Percentiles rank a stretch among this genome's conserved stretches.
These are phyloP conservation scores for Colletotrichum sp. DNA, from an alignment of 2,329 filamentous ascomycete genomes.

Conservation along the genomic window DNA sequence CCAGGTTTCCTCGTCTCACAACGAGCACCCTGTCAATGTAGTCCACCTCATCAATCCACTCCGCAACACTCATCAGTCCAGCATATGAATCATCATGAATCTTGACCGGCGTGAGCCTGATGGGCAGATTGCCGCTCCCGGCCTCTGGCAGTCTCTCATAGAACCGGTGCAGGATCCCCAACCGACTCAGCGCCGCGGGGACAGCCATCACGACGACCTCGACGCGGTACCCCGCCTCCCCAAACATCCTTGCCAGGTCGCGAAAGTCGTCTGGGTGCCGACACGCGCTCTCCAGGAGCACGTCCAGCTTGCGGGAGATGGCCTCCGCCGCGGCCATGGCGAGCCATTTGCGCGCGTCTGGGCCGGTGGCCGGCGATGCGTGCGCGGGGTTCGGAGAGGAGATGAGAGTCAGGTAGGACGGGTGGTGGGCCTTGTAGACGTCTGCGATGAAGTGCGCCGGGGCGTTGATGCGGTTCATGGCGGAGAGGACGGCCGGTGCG, in stretches of 20 bases:
- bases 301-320: constrained; percentile 33
- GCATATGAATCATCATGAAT: constrained; percentile 52
- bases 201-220: constrained; percentile 48
- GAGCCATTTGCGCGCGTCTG: constrained; percentile 50
- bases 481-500: constrained; percentile 39
- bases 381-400: constrained; percentile 31
- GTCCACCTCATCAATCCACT: constrained; percentile 36
- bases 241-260: constrained; percentile 38
- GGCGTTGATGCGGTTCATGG: constrained; percentile 27
- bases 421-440: constrained; percentile 54
- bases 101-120: constrained; percentile 44
- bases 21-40: constrained; percentile 41
- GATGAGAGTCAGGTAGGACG: constrained; percentile 39
- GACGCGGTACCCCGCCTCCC: constrained; percentile 37
- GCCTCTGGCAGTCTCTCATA: constrained; percentile 39
- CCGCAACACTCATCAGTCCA: constrained; percentile 40
- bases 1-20: constrained; percentile 40
- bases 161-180: constrained; percentile 47
- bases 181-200: constrained; percentile 42
- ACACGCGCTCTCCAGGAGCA: constrained; percentile 50
- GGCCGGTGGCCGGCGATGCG: constrained; percentile 42
- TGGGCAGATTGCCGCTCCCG: constrained; percentile 36
- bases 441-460: constrained; percentile 51
- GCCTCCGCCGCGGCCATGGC: constrained; percentile 40
- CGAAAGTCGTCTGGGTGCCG: constrained; percentile 46